phyloP scores from a whole-genome alignment of 495 filamentous ascomycete species.

The Aspergillus coremiiformis region DNA sequence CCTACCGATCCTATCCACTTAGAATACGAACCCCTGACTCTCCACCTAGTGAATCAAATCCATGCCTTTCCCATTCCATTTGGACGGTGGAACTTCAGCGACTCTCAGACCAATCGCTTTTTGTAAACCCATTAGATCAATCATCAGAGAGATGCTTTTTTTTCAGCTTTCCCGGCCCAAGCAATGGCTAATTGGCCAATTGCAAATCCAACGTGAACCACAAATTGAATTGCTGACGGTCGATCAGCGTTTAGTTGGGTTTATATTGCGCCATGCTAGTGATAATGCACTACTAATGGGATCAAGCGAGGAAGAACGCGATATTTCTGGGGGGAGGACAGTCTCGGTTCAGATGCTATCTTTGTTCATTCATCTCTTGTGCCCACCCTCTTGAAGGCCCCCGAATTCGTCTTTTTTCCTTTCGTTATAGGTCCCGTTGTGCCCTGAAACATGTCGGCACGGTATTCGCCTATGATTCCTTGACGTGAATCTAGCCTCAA shows the following conservation, averaged over 20 bases:
- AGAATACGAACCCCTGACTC: not conserved
- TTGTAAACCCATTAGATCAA: not conserved
- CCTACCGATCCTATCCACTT: not conserved
- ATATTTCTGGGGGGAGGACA: no score
- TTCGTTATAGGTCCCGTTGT: not conserved
- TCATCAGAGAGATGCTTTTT: not conserved
- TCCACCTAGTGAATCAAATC: not conserved
- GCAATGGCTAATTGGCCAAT: not conserved
- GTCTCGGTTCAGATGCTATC: no score
- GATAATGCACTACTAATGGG: not conserved
- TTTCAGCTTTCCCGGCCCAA: not conserved
- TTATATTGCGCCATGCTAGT: not conserved
- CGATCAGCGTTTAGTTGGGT: not conserved
- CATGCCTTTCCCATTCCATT: not conserved
- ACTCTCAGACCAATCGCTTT: not conserved
- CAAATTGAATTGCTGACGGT: conserved; percentile 1
- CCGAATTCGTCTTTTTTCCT: not conserved
- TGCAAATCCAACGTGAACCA: conserved; percentile 1
- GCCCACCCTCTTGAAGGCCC: no score
- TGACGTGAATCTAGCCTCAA: not conserved
- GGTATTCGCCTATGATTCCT: not conserved
- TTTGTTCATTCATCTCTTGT: not conserved
- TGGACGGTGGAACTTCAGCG: not conserved
- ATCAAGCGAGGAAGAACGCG: no score
- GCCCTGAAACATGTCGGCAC: not conserved